Percentiles rank a stretch among this genome's conserved stretches.
Evolutionary conservation across 305 asterid genomes (phyloP).

Genomic region (Fraxinus xanthoxyloides): DNA sequence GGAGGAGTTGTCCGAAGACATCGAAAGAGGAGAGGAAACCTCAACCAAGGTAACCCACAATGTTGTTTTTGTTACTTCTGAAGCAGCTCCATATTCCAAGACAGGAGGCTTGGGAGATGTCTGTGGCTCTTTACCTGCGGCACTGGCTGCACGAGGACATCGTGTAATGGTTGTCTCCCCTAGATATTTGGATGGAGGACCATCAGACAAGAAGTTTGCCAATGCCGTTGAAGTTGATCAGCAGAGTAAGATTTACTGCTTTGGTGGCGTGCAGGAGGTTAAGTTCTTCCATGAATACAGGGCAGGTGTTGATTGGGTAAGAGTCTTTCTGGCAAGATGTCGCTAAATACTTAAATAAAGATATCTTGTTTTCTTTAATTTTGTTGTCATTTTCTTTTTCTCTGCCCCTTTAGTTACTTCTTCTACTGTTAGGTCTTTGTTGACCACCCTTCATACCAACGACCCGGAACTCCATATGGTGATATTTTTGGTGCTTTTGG

Average conservation of each 20-base stretch:
- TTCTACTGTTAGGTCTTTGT: conserved; percentile 63
- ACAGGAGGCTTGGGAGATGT: conserved; percentile 99
- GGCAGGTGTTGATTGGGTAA: conserved; percentile 98
- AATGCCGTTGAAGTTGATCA: conserved; percentile 54
- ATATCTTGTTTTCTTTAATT: background rate
- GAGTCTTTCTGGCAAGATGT: background rate
- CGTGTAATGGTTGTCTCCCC: conserved; percentile 97
- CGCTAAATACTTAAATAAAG: background rate
- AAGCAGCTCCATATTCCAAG: conserved; percentile 93
- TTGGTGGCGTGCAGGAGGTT: conserved; percentile 72
- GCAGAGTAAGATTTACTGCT: conserved; percentile 55
- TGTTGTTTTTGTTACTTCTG: conserved; percentile 73
- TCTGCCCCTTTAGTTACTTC: background rate
- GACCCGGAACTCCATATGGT: conserved; percentile 96
- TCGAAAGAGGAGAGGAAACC: conserved; percentile 28
- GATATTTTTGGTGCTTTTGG: conserved; percentile 88
- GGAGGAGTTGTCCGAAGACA: conserved; percentile 32
- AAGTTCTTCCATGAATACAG: conserved; percentile 82
- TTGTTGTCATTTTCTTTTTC: background rate
- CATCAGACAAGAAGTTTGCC: conserved; percentile 51
- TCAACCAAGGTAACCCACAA: conserved; percentile 38
- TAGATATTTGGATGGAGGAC: conserved; percentile 58
- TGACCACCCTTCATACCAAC: conserved; percentile 78
- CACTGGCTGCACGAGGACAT: conserved; percentile 80
- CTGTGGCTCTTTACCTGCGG: conserved; percentile 92